A percentile compares a stretch with the other conserved stretches of the same genome.
phyloP scores from a whole-genome alignment of 2,329 filamentous ascomycete genomes.

The Talaromyces sp. region DNA sequence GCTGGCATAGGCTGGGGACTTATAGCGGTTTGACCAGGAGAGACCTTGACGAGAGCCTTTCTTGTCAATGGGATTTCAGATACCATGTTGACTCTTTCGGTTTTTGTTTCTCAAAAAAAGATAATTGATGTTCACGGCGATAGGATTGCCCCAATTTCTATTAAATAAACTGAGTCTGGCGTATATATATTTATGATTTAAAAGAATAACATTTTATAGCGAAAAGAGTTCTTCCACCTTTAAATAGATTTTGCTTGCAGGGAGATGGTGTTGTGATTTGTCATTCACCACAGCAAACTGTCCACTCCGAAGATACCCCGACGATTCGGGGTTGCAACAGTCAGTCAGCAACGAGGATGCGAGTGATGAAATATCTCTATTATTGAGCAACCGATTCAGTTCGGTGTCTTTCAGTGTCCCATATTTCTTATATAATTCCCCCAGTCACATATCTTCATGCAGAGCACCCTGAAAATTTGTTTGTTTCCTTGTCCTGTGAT shows the following conservation, averaged over 20 bases:
- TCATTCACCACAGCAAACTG: not conserved
- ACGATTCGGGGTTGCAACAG: not conserved
- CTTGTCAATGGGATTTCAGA: not conserved
- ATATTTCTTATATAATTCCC: too few species aligned
- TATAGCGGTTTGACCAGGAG: not conserved
- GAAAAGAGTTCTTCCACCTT: not conserved
- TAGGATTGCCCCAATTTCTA: too few species aligned
- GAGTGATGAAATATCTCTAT: not conserved
- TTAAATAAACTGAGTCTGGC: too few species aligned
- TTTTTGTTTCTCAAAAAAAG: not conserved
- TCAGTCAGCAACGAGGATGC: not conserved
- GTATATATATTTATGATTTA: not conserved
- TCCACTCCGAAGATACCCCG: not conserved
- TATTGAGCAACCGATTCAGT: not conserved
- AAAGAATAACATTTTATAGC: not conserved
- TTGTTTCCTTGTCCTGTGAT: not conserved
- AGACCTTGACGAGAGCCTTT: not conserved
- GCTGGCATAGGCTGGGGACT: not conserved
- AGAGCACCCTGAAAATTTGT: not conserved
- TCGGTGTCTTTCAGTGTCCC: not conserved
- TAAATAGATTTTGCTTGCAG: not conserved
- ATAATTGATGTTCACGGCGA: not conserved
- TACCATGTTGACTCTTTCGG: not conserved
- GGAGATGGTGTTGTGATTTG: not conserved
- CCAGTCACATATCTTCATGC: not conserved